Evolutionary conservation across 495 filamentous ascomycete genomes (phyloP), one percentile per base, ranked within the genome.

Genomic region (Talaromyces ruber): DNA sequence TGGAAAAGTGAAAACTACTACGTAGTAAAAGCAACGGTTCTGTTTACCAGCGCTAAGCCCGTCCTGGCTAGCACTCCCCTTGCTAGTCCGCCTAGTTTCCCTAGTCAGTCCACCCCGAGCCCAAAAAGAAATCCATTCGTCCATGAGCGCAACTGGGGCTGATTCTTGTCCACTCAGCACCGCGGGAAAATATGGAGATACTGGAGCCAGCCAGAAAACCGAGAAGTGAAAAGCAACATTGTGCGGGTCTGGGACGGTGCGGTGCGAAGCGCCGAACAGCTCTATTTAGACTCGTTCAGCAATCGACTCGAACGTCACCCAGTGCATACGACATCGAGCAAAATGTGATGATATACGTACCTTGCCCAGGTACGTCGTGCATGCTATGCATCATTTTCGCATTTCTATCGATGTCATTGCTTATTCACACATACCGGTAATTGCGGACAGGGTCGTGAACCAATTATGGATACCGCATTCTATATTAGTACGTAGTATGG

Each of bases 231-330:
- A n/a, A n/a, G 52, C 22, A 26, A 30, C 16, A 55, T 29, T 26
- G 52, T 2, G 52, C 22, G 54, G 58, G 34, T 24, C 43, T n/a
- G 45, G 25, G 24, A 47, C 58, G 58, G 59, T n/a, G 59, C 59
- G 59, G 59, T 50, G 59, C 59, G 59, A 60, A 60, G 59, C 59
- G 59, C 51, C 26, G 51, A 26, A 54, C 28, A 50, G 54, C 54
- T 30, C 52, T 55, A 55, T 26, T 28, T 30, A 47, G 29, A 7
- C 28, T 28, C 43, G 39, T 45, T 45, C 39, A n/a, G 34, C 14
- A 39, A 43, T 43, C 11, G 16, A 4, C 39, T 43, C n/a, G 7
- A 47, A 47, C 43, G 43, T 47, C 43, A 47, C 43, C 43, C 11
- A 9, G 16, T 56, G 53, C 16, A n/a, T n/a, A 18, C 25, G 12